Evolutionary conservation across 2,329 filamentous ascomycete species (phyloP).

Genomic region (Corinectria fuckeliana): DNA sequence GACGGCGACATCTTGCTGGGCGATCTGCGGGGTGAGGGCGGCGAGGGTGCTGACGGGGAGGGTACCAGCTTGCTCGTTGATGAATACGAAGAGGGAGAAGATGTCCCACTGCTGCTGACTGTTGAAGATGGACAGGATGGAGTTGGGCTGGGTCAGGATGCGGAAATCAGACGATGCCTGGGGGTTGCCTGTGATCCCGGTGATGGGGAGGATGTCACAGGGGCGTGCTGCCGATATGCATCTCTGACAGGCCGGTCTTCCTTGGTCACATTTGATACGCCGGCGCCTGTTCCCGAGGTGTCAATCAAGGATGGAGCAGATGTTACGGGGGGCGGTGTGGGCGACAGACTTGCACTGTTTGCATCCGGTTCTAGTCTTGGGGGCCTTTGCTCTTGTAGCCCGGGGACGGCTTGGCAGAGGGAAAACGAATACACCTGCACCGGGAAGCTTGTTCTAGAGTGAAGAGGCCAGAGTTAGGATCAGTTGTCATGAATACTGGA

Average conservation of each 20-base stretch:
- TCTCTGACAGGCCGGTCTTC: constrained; percentile 25
- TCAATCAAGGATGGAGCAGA: background rate
- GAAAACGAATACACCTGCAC: constrained; percentile 20
- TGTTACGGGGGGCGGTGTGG: background rate
- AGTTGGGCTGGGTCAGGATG: constrained; percentile 23
- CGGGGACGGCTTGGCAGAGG: constrained; percentile 6
- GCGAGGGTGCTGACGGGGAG: constrained; percentile 28
- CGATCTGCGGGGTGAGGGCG: constrained; percentile 30
- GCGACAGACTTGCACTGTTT: constrained; percentile 35
- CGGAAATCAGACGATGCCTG: constrained; percentile 15
- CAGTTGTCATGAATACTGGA: too few relatives aligned
- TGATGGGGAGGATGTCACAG: constrained; percentile 19
- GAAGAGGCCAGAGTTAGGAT: background rate
- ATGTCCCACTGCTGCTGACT: constrained; percentile 32
- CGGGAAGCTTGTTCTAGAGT: constrained; percentile 17
- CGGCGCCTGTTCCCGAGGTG: constrained; percentile 22
- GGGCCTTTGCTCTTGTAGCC: constrained; percentile 22
- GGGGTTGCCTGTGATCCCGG: background rate
- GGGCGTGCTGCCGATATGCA: constrained; percentile 20
- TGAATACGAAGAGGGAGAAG: constrained; percentile 30
- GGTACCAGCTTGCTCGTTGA: constrained; percentile 24
- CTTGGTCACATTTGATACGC: constrained; percentile 35
- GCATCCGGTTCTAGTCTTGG: constrained; percentile 31
- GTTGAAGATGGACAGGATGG: constrained; percentile 26
- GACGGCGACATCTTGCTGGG: constrained; percentile 22